Evolutionary conservation across 495 filamentous ascomycete species (phyloP), one percentile per base, ranked within the genome.

Genomic region (Barbatosphaeria neglecta): DNA sequence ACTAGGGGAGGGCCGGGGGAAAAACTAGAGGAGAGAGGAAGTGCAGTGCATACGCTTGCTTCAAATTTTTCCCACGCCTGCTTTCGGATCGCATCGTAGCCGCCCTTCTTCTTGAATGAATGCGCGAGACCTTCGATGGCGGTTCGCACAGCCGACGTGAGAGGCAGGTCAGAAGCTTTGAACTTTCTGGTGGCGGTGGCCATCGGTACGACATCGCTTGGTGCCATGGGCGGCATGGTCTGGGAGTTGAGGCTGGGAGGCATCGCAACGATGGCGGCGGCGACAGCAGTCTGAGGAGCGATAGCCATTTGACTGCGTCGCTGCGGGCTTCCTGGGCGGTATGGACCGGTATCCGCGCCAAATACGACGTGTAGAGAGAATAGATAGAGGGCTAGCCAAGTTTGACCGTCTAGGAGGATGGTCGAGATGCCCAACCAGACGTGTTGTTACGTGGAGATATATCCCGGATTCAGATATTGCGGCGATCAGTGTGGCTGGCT

Each of bases 71-170:
- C 78, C 80, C 85, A 90, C 3, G 87, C 71, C 44, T 82, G 73
- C 59, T 92, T 92, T 43, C 89, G 78, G 49, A 90, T 73, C n/a
- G 66, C 70, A 61, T 95, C 89, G 54, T 90, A 94, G 33, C 83
- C 83, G 19, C 89, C 89, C 62, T 90, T 90, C 67, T 94, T 94
- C 65, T 92, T 92, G 62, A 89, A 90, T 6, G 78, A 79, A 63
- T 88, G 78, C 9, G 88, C 74, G 20, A 95, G 69, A 46, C 73
- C 72, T 45, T 94, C 87, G 46, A 95, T 89, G 1, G 82, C 79
- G 0, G 73, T 72, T 46, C 85, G 77, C 45, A 88, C 85, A 24
- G 78, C 73, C 17, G 79, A 76, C 22, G 81, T 73, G 18, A 94
- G 65, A 6, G 88, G 88, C 4, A 95, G 71, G 46, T 95, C 89